Conservation (phyloP, 140 eudicot genomes). For the Bidens hawaiensis region DNA sequence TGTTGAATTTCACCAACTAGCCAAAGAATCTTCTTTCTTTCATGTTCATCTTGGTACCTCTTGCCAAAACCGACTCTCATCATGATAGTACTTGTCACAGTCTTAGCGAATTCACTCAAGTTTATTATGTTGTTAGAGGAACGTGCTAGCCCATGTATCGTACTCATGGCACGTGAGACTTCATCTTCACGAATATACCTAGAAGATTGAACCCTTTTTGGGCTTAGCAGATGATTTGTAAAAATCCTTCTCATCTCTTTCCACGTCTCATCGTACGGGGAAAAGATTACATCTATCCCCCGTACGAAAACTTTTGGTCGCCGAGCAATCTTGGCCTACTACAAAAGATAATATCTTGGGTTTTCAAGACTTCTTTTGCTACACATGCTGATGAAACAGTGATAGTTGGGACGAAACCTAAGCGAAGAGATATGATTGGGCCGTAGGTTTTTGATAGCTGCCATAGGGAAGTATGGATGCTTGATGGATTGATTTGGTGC, state of each 20-base stretch:
- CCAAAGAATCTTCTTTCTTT: slow-evolving; percentile 6
- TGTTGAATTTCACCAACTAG: slow-evolving; percentile 20
- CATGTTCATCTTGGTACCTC: slow-evolving; percentile 24
- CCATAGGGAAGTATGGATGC: too few relatives aligned
- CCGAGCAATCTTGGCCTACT: too few relatives aligned
- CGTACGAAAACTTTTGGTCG: too few relatives aligned
- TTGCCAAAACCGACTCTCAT: slow-evolving; percentile 27
- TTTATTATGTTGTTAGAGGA: slow-evolving; percentile 15
- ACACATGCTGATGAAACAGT: slow-evolving; percentile 16
- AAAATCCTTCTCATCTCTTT: too few relatives aligned
- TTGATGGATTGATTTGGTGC: too few relatives aligned
- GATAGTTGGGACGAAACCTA: slow-evolving; percentile 15
- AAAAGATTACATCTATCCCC: too few relatives aligned
- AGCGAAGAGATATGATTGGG: too few relatives aligned
- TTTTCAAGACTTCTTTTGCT: slow-evolving; percentile 28
- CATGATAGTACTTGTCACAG: slow-evolving; percentile 1
- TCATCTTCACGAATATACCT: slow-evolving; percentile 22
- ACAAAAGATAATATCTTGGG: too few relatives aligned
- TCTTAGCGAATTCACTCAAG: slow-evolving; percentile 20
- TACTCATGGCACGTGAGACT: slow-evolving; percentile 10
- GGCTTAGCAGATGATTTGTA: too few relatives aligned
- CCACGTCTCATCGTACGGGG: too few relatives aligned
- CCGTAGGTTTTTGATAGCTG: too few relatives aligned
- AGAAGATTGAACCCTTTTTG: too few relatives aligned
- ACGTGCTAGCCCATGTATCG: slow-evolving; percentile 20